A percentile compares a stretch with the other conserved stretches of the same genome.
phyloP scores from a whole-genome alignment of 2,329 filamentous ascomycete genomes.

The Fusarium aywerte region DNA sequence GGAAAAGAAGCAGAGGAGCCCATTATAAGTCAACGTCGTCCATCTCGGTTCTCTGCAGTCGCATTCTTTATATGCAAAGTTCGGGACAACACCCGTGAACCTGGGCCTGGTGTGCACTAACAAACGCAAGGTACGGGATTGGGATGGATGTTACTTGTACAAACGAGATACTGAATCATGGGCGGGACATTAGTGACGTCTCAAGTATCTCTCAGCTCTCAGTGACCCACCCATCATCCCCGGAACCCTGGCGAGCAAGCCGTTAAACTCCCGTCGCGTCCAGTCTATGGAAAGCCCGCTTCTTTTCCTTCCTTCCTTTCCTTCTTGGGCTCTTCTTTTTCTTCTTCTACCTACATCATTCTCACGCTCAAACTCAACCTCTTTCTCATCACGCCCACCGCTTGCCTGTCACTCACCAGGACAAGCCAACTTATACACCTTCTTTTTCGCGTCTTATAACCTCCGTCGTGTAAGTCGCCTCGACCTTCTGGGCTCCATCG shows the following conservation, averaged over 20 bases:
- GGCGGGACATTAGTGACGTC: neutral
- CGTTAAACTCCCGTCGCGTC: conserved; percentile 46
- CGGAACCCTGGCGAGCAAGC: conserved; percentile 43
- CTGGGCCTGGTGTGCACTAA: conserved; percentile 22
- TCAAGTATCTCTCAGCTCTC: conserved; percentile 21
- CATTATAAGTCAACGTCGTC: neutral
- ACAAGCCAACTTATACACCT: conserved; percentile 13
- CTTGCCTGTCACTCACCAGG: neutral
- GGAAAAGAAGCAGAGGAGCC: neutral
- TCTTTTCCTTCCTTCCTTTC: conserved; percentile 37
- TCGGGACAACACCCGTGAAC: conserved; percentile 1
- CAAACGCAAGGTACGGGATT: conserved; percentile 28
- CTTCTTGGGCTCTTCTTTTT: conserved; percentile 27
- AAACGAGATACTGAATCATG: conserved; percentile 22
- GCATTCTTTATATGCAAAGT: neutral
- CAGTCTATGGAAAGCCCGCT: conserved; percentile 36
- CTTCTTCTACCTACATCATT: conserved; percentile 32
- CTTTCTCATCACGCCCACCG: conserved; percentile 22
- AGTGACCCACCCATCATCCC: conserved; percentile 38
- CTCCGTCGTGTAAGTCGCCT: conserved; percentile 50
- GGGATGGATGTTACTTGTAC: conserved; percentile 25
- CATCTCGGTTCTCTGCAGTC: conserved; percentile 5
- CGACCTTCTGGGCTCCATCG: neutral
- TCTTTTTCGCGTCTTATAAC: conserved; percentile 32
- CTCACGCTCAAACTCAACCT: conserved; percentile 1